Evolutionary conservation across 768 basidiomycete genomes (phyloP), one percentile per base, ranked within the genome.

Genomic region (Tricholoma sp.): DNA sequence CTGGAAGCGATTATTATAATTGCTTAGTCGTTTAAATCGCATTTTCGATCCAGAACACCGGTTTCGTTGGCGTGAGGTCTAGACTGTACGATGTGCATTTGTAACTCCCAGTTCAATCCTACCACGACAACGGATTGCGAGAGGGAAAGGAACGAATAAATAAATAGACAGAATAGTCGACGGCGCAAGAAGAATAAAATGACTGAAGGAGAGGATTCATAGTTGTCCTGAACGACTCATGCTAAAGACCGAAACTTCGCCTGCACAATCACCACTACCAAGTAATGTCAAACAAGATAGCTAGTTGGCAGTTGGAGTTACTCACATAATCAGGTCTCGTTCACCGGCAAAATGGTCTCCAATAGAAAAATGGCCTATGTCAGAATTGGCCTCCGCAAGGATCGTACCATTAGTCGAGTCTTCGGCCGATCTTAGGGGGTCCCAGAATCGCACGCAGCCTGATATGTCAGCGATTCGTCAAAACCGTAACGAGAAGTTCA

Each of bases 371-470:
- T 77, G 69, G 0, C 74, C 81, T 22, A 88, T 72, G 61, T 89
- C 85, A 11, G 79, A 80, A 60, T 77, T 72, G 5, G 77, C 76
- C 60, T 82, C 75, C 4, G 79, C 85, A 12, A 89, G 61, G 8
- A 81, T 65, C 2, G 49, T 67, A 14, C 82, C 84, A 66, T 84
- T 82, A 3, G 61, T 56, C 2, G 68, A 63, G 52, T 75, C 69
- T 6, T 68, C 64, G 1, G 61, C 61, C 1, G 81, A 73, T n/a
- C 70, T 64, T 22, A 72, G 68, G 5, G 83, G 78, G 63, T 88
- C 79, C 87, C 87, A 90, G 34, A 87, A 61, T 24, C 86, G 76
- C 9, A 90, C 78, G 63, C 85, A 86, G n/a, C 87, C 87, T 88
- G 63, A 41, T 45, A 43, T 58, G 32, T 45, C 41, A 43, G 8